Percentiles rank a stretch among this genome's conserved stretches.
These are phyloP conservation scores for Rosa persica DNA, from an alignment of 306 rosid species.

Conservation along the genomic window DNA sequence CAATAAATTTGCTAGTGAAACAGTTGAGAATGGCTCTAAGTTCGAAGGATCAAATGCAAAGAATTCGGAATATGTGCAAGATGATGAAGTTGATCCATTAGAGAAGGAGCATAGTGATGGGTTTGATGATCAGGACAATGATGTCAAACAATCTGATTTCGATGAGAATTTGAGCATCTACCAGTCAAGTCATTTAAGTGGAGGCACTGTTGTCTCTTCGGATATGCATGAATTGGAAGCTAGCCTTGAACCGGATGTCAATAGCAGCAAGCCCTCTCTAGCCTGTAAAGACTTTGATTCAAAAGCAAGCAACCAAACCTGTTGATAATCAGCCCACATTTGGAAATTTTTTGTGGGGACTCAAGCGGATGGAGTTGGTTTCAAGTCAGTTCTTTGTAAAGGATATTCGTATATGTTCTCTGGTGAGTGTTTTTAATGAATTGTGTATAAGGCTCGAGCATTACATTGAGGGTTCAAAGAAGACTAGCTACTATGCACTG, in stretches of 20 bases:
- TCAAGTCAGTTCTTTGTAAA: no score
- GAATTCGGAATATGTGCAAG: slow-evolving; percentile 31
- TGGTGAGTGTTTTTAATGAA: no score
- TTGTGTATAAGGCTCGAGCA: no score
- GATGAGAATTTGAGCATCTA: slow-evolving; percentile 29
- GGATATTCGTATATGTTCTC: no score
- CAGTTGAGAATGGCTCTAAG: slow-evolving; percentile 24
- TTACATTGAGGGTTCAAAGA: no score
- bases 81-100: slow-evolving; percentile 29
- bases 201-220: slow-evolving; percentile 25
- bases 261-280: background rate
- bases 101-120: slow-evolving; percentile 28
- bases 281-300: no score
- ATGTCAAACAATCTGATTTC: slow-evolving; percentile 19
- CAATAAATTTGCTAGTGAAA: slow-evolving; percentile 29
- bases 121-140: slow-evolving; percentile 34
- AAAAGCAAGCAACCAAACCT: no score
- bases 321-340: no score
- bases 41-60: slow-evolving; percentile 30
- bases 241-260: slow-evolving; percentile 23
- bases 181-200: slow-evolving; percentile 35
- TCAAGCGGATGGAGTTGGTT: no score
- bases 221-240: slow-evolving; percentile 37
- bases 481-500: no score
- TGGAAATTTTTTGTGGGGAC: no score